Conservation (phyloP, 495 filamentous ascomycete genomes). For the Aspergillus olivimuriae region DNA sequence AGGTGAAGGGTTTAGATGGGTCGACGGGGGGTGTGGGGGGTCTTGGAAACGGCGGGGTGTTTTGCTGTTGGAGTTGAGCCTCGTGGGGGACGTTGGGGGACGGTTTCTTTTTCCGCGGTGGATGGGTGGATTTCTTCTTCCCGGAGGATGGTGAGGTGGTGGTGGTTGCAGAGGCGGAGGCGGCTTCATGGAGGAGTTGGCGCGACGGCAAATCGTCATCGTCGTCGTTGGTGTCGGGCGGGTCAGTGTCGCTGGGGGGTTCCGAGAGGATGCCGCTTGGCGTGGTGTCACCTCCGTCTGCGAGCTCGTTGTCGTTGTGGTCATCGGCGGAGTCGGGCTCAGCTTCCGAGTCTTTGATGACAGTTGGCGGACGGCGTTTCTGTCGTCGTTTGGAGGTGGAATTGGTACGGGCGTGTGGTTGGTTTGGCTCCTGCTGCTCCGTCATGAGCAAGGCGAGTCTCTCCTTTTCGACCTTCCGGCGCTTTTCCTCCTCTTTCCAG, state of each 20-base stretch:
- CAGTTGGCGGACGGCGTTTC: background rate
- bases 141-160: conserved; percentile 8
- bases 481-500: conserved; percentile 90
- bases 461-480: conserved; percentile 63
- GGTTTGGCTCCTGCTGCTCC: background rate
- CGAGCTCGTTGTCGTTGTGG: conserved; percentile 13
- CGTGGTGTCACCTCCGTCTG: conserved; percentile 14
- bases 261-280: conserved; percentile 7
- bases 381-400: conserved; percentile 3
- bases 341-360: conserved; percentile 11
- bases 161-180: conserved; percentile 30
- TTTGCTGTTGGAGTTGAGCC: background rate
- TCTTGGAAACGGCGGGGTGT: background rate
- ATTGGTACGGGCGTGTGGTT: conserved; percentile 1
- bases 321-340: conserved; percentile 13
- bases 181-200: conserved; percentile 69
- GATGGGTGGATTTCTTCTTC: conserved; percentile 13
- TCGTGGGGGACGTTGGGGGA: no score
- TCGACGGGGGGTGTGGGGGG: conserved; percentile 12
- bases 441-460: conserved; percentile 37
- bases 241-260: conserved; percentile 41
- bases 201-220: conserved; percentile 67
- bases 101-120: conserved; percentile 26
- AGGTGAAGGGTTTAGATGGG: conserved; percentile 66
- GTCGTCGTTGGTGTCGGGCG: conserved; percentile 61